phyloP scores from a whole-genome alignment of 345 rosid genomes.

The Salix dunnii region DNA sequence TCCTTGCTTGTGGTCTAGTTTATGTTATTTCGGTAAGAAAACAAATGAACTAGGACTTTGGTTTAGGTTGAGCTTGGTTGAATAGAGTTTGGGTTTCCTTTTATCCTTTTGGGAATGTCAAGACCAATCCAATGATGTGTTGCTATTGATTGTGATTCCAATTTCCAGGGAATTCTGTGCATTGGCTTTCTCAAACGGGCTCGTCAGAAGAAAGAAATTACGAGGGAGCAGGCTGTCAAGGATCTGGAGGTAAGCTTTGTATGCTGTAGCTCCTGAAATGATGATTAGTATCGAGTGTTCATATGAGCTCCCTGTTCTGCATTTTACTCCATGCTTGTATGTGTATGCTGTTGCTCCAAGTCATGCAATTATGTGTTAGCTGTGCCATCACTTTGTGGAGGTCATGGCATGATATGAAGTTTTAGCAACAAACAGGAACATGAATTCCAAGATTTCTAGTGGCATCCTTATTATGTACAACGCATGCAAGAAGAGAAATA shows the following conservation, averaged over 20 bases:
- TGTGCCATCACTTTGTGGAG: not conserved
- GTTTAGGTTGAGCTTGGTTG: too few species aligned
- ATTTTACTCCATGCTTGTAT: too few species aligned
- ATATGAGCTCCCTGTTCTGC: not conserved
- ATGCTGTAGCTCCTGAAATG: slow-evolving; percentile 4
- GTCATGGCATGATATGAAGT: not conserved
- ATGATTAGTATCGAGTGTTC: not conserved
- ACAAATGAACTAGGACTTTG: not conserved
- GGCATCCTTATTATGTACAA: too few species aligned
- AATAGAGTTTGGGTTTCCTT: too few species aligned
- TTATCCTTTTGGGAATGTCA: too few species aligned
- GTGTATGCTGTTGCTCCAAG: not conserved
- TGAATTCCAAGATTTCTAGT: too few species aligned
- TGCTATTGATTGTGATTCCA: too few species aligned
- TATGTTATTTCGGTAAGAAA: slow-evolving; percentile 65
- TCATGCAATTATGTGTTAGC: not conserved
- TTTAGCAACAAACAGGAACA: too few species aligned
- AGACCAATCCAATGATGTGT: too few species aligned
- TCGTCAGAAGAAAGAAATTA: slow-evolving; percentile 60
- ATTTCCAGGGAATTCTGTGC: slow-evolving; percentile 75
- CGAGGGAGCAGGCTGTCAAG: slow-evolving; percentile 79
- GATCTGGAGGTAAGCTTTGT: slow-evolving; percentile 69
- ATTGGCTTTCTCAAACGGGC: slow-evolving; percentile 82
- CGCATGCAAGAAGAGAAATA: not conserved
- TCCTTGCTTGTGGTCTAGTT: slow-evolving; percentile 78